Base-by-base conservation (phyloP, 768 basidiomycete genomes). In the Pisolithus orientalis region DNA sequence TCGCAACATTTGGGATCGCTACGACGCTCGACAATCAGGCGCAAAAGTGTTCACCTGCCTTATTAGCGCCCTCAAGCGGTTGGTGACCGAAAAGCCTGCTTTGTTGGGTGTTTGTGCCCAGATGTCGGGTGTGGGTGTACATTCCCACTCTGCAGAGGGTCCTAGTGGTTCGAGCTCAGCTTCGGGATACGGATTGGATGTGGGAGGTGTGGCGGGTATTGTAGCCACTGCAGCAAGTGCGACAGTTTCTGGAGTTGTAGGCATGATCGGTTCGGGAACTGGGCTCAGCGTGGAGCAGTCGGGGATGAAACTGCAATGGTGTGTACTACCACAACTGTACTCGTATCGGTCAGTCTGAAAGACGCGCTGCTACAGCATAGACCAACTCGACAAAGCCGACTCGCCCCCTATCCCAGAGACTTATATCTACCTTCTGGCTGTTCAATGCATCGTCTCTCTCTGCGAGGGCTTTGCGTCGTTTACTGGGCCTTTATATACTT, bases 361-460 rank as follows among this genome's bases (percentile, higher is more conserved):
- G 38, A 21, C 37, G 47, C n/a, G 9, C 24, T 38, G 7, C 1
- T 16, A 5, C 60, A 96, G 94, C 65, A 97, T 99, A 59, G 95
- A 99, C 65, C 96, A 98, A 67, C 81, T 97, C 11, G 95, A 99
- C 72, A 99, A 99, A 67, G 88, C 92, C 0, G 96, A 99, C 59
- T 83, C 94, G 0, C 96, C 96, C 0, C 76, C 83, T 0, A 94
- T 97, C 49, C 95, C 96, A 0, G 96, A 99, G 53, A 78, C 88
- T 4, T 97, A 99, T 65, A 80, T 95, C 56, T 95, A 94, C 63
- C 85, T 99, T 7, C 80, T 99, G 1, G 90, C 84, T 0, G 79
- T 96, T 0, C 94, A 97, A 60, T 94, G 88, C 61, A 76, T 97
- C 8, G 79, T 87, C 28, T 84, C 90, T 0, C 72, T 99, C 2